Conservation (phyloP, 2,329 filamentous ascomycete species). For the Xylaria sp. region DNA sequence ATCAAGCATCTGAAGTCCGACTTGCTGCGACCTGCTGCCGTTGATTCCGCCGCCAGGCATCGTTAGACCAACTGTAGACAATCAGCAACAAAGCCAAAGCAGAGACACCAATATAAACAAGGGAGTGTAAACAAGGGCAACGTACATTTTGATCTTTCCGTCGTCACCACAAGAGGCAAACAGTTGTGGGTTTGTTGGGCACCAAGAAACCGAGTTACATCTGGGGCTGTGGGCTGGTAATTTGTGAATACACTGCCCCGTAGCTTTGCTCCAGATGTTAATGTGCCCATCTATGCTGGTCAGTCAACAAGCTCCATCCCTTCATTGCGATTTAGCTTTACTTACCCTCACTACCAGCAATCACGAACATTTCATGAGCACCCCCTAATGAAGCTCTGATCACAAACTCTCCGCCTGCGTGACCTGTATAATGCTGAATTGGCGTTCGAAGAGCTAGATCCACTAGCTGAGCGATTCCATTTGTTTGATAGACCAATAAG, state of each 20-base stretch:
- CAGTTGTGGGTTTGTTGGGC: conserved; percentile 81
- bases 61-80: conserved; percentile 52
- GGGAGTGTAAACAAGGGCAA: conserved; percentile 35
- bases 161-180: conserved; percentile 95
- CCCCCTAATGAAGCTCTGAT: conserved; percentile 89
- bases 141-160: conserved; percentile 84
- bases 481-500: conserved; percentile 83
- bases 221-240: conserved; percentile 79
- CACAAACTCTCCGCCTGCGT: conserved; percentile 78
- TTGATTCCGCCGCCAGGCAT: conserved; percentile 45
- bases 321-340: conserved; percentile 19
- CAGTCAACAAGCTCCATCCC: conserved; percentile 10
- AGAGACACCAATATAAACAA: not conserved
- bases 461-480: conserved; percentile 80
- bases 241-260: conserved; percentile 78
- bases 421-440: conserved; percentile 80
- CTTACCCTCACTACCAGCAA: conserved; percentile 90
- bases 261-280: conserved; percentile 91
- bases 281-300: conserved; percentile 68
- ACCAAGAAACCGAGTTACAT: conserved; percentile 91
- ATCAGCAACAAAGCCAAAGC: conserved; percentile 34
- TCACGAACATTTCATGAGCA: conserved; percentile 88
- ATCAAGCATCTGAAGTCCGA: conserved; percentile 40
- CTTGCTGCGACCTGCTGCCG: conserved; percentile 32
- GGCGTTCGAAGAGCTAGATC: conserved; percentile 77